Conservation (phyloP, 2,329 filamentous ascomycete genomes). For the Plenodomus tracheiphilus region DNA sequence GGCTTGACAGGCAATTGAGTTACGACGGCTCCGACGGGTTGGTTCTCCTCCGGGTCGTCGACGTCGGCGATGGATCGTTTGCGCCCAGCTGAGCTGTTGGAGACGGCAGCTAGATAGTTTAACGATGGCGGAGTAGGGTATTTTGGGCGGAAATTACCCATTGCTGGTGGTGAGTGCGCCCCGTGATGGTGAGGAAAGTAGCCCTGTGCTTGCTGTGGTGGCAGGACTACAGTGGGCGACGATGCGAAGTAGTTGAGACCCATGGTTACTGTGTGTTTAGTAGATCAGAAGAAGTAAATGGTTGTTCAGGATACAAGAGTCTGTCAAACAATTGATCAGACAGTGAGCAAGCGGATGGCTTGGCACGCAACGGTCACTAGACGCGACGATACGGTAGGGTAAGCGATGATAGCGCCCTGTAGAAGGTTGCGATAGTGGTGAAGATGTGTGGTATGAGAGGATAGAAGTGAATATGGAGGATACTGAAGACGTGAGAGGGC, state of each 20-base stretch:
- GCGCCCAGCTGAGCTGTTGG: slow-evolving; percentile 60
- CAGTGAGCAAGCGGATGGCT: slow-evolving; percentile 29
- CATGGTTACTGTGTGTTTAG: slow-evolving; percentile 47
- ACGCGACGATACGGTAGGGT: slow-evolving; percentile 31
- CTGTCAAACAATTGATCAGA: slow-evolving; percentile 33
- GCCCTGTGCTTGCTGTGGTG: slow-evolving; percentile 44
- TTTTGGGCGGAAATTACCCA: slow-evolving; percentile 43
- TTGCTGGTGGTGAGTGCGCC: slow-evolving; percentile 35
- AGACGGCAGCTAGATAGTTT: slow-evolving; percentile 48
- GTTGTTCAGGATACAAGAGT: slow-evolving; percentile 37
- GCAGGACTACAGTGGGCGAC: slow-evolving; percentile 52
- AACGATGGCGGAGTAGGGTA: slow-evolving; percentile 48
- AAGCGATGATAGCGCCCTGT: slow-evolving; percentile 16
- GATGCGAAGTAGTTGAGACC: slow-evolving; percentile 52
- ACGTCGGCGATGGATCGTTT: slow-evolving; percentile 80
- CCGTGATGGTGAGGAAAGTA: slow-evolving; percentile 41
- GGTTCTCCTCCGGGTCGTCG: slow-evolving; percentile 67
- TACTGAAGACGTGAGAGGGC: slow-evolving; percentile 12
- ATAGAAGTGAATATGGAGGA: slow-evolving; percentile 16
- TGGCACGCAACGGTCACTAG: slow-evolving; percentile 22
- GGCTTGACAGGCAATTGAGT: slow-evolving; percentile 55
- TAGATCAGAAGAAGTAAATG: slow-evolving; percentile 35
- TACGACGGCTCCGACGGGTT: slow-evolving; percentile 54
- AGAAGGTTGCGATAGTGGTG: slow-evolving; percentile 16
- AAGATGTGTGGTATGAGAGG: slow-evolving; percentile 14